These are phyloP conservation scores for Canavalia gladiata DNA, from an alignment of 306 rosid species.

Conservation along the genomic window DNA sequence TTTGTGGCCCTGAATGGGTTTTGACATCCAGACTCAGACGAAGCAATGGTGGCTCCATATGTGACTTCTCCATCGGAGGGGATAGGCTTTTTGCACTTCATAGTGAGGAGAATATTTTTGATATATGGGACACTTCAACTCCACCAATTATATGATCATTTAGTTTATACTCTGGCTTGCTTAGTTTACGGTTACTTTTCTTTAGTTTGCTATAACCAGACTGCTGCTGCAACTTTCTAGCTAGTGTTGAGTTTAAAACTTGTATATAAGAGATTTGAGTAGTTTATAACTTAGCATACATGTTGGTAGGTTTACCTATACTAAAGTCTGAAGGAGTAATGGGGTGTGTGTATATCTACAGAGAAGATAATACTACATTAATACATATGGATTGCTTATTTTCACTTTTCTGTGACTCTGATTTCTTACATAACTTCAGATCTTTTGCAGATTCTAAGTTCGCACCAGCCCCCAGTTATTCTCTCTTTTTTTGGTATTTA, in stretches of 20 bases:
- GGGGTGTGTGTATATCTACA: constrained; percentile 43
- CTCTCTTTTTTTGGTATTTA: constrained; percentile 45
- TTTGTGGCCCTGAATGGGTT: constrained; percentile 94
- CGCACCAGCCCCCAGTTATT: constrained; percentile 17
- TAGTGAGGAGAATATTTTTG: constrained; percentile 94
- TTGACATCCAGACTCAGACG: constrained; percentile 85
- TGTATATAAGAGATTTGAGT: constrained; percentile 45
- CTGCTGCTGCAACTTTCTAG: constrained; percentile 43
- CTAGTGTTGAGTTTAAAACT: constrained; percentile 34
- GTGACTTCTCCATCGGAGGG: constrained; percentile 95
- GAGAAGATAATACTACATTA: constrained; percentile 19
- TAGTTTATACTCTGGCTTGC: constrained; percentile 20
- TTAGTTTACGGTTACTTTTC: constrained; percentile 34
- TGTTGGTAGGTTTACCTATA: constrained; percentile 16
- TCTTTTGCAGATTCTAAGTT: constrained; percentile 44
- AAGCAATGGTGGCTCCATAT: constrained; percentile 88
- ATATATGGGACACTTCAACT: constrained; percentile 94
- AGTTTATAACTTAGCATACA: constrained; percentile 35
- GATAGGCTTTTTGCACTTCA: constrained; percentile 94
- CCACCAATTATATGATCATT: constrained; percentile 67
- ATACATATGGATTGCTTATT: constrained; percentile 46
- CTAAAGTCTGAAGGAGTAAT: constrained; percentile 30
- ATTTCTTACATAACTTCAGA: constrained; percentile 35
- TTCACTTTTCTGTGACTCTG: constrained; percentile 11
- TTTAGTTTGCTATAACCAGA: constrained; percentile 43